phyloP scores from a whole-genome alignment of 2,329 filamentous ascomycete genomes.

The Microdochium trichocladiopsis region DNA sequence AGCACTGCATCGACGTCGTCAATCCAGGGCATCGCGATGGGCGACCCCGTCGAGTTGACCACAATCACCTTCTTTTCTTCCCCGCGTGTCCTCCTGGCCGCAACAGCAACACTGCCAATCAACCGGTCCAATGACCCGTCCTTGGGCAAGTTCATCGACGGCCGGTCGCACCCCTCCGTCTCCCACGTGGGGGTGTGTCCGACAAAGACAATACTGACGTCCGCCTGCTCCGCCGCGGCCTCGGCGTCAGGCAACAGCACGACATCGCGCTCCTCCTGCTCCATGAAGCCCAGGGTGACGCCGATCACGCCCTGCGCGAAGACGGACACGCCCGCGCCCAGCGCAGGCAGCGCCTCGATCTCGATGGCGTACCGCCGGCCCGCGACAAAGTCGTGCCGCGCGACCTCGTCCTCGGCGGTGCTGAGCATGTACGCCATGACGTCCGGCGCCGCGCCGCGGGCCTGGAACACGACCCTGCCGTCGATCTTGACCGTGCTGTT shows the following conservation, averaged over 20 bases:
- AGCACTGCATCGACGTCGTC: slow-evolving; percentile 13
- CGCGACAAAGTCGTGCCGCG: background rate
- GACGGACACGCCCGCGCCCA: slow-evolving; percentile 67
- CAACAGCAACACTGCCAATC: slow-evolving; percentile 56
- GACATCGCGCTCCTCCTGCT: background rate
- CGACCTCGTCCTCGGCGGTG: slow-evolving; percentile 43
- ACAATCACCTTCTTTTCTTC: slow-evolving; percentile 62
- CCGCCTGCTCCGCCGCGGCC: background rate
- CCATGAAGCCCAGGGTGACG: background rate
- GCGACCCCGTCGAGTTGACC: slow-evolving; percentile 72
- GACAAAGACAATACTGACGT: slow-evolving; percentile 38
- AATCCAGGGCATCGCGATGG: slow-evolving; percentile 66
- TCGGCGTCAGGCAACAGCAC: background rate
- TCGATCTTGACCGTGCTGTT: background rate
- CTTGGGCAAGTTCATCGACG: slow-evolving; percentile 70
- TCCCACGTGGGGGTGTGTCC: slow-evolving; percentile 80
- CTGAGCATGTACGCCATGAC: slow-evolving; percentile 55
- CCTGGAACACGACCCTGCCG: background rate
- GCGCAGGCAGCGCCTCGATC: slow-evolving; percentile 61
- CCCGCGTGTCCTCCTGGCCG: slow-evolving; percentile 9
- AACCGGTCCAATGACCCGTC: slow-evolving; percentile 54
- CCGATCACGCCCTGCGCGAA: slow-evolving; percentile 25
- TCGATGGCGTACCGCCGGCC: slow-evolving; percentile 30
- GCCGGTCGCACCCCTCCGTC: slow-evolving; percentile 70
- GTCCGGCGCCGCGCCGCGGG: slow-evolving; percentile 47